Conservation (phyloP, 305 asterid species). For the Petunia hybrid region DNA sequence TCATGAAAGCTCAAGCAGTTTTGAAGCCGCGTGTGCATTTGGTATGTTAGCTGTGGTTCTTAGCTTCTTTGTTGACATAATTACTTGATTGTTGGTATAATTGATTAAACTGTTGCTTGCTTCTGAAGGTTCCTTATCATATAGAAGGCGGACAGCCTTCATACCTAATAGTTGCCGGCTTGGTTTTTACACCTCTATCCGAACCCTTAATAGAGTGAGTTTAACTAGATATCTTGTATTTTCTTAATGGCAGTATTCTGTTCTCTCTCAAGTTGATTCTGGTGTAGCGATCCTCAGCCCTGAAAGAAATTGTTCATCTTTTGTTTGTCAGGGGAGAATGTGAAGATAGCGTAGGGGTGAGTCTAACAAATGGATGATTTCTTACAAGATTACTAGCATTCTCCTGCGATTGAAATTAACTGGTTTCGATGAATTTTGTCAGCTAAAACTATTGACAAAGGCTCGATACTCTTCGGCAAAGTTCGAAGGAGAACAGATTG, state of each 20-base stretch:
- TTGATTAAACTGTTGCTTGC: slow-evolving; percentile 36
- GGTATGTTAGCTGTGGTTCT: slow-evolving; percentile 54
- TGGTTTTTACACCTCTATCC: slow-evolving; percentile 98
- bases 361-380: slow-evolving; percentile 27
- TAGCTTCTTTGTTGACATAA: slow-evolving; percentile 23
- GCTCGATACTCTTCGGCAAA: slow-evolving; percentile 68
- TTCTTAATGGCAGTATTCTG: slow-evolving; percentile 24
- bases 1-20: slow-evolving; percentile 73
- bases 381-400: slow-evolving; percentile 21
- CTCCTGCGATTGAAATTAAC: slow-evolving; percentile 35
- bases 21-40: slow-evolving; percentile 81
- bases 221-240: slow-evolving; percentile 31
- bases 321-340: slow-evolving; percentile 82
- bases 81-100: slow-evolving; percentile 33
- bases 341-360: slow-evolving; percentile 96
- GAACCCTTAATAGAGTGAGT: slow-evolving; percentile 91
- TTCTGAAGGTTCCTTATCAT: slow-evolving; percentile 89
- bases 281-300: slow-evolving; percentile 34
- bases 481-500: slow-evolving; percentile 86
- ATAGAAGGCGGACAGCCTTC: slow-evolving; percentile 97
- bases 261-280: slow-evolving; percentile 13
- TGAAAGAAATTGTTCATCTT: slow-evolving; percentile 34
- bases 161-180: slow-evolving; percentile 90
- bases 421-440: slow-evolving; percentile 38
- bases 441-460: slow-evolving; percentile 81